These are phyloP conservation scores for Parmales sp. DNA, from an alignment of 108 stramenopile species.

Conservation along the genomic window DNA sequence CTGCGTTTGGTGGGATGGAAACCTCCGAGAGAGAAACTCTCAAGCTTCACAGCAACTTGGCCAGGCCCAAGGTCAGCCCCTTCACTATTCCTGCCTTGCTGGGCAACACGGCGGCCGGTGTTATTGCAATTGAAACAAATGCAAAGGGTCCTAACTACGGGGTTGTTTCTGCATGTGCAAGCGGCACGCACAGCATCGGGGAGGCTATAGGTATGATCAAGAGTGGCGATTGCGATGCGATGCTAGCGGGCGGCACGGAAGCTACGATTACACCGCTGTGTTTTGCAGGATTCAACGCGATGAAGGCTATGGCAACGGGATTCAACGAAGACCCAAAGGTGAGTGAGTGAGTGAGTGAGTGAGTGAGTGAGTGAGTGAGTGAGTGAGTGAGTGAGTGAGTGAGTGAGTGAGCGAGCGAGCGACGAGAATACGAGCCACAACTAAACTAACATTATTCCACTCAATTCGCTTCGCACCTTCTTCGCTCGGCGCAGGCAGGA, in stretches of 20 bases:
- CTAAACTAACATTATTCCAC: too few relatives aligned
- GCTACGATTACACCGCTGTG: conserved; percentile 83
- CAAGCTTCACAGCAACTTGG: conserved; percentile 66
- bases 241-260: conserved; percentile 87
- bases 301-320: conserved; percentile 84
- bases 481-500: too few relatives aligned
- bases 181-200: conserved; percentile 80
- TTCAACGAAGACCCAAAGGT: conserved; percentile 73
- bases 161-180: conserved; percentile 83
- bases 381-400: too few relatives aligned
- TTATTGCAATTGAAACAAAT: conserved; percentile 81
- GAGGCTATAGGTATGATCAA: conserved; percentile 72
- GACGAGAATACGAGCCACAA: too few relatives aligned
- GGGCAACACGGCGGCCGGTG: conserved; percentile 84
- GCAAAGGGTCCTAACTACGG: conserved; percentile 90
- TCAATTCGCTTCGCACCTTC: too few relatives aligned
- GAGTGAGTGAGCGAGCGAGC: too few relatives aligned
- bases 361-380: too few relatives aligned
- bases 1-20: conserved; percentile 89
- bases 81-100: conserved; percentile 88
- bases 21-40: conserved; percentile 84
- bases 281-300: conserved; percentile 82
- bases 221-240: conserved; percentile 73
- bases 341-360: too few relatives aligned
- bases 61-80: conserved; percentile 78